These are phyloP conservation scores for Lolium multiflorum DNA, from an alignment of 176 grass and related monocot species.

Conservation along the genomic window DNA sequence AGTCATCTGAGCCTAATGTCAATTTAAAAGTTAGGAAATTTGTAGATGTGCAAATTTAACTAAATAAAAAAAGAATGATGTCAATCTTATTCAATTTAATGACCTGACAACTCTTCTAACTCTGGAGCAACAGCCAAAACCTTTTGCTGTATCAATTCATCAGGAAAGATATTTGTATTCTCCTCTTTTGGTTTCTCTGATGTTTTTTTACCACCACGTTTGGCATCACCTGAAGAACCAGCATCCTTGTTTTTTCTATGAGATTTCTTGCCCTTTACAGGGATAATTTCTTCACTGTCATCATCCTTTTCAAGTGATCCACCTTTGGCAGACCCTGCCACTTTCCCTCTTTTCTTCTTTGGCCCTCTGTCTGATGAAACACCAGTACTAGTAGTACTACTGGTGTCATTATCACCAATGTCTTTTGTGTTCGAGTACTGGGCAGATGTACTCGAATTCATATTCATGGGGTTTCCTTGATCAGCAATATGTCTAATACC, in stretches of 20 bases:
- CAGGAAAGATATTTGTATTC: slow-evolving; percentile 63
- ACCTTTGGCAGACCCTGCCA: slow-evolving; percentile 57
- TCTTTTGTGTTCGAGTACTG: slow-evolving; percentile 71
- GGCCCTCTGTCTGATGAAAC: slow-evolving; percentile 70
- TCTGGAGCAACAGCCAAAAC: slow-evolving; percentile 77
- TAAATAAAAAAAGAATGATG: not conserved
- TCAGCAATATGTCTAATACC: slow-evolving; percentile 53
- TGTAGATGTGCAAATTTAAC: slow-evolving; percentile 23
- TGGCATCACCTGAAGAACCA: slow-evolving; percentile 61
- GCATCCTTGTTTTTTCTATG: slow-evolving; percentile 82
- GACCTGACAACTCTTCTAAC: slow-evolving; percentile 85
- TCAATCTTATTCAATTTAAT: slow-evolving; percentile 52
- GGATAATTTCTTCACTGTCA: slow-evolving; percentile 74
- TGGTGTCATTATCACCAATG: slow-evolving; percentile 60
- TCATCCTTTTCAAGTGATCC: slow-evolving; percentile 73
- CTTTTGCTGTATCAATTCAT: slow-evolving; percentile 85
- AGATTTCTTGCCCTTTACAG: slow-evolving; percentile 87
- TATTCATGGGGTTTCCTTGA: slow-evolving; percentile 46
- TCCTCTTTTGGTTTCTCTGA: slow-evolving; percentile 83
- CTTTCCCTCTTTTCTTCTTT: slow-evolving; percentile 94
- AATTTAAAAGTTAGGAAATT: slow-evolving; percentile 33
- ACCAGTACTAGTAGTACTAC: slow-evolving; percentile 59
- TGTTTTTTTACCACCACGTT: slow-evolving; percentile 64
- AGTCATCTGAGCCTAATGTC: slow-evolving; percentile 63
- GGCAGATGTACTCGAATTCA: slow-evolving; percentile 45